phyloP scores from a whole-genome alignment of 495 filamentous ascomycete genomes.

The Neurospora sp. region DNA sequence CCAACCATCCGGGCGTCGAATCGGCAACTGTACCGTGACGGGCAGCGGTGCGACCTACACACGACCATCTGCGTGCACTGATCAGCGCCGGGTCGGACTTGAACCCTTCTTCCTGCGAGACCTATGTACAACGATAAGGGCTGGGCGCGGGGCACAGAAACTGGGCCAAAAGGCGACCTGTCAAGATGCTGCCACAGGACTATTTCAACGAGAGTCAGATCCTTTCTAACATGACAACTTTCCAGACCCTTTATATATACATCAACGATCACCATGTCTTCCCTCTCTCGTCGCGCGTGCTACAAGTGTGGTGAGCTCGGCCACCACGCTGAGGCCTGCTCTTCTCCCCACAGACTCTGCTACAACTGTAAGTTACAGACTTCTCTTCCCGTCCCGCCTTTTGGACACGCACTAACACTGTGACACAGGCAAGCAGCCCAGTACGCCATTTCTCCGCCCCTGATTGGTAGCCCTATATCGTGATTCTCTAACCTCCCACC shows the following conservation, averaged over 20 bases:
- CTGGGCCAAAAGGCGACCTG: background rate
- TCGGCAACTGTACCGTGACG: background rate
- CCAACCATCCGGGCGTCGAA: background rate
- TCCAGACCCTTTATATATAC: background rate
- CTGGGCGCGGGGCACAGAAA: background rate
- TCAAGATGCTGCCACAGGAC: background rate
- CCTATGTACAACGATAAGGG: background rate
- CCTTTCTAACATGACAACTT: background rate
- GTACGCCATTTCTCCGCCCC: constrained; percentile 36
- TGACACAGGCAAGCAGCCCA: constrained; percentile 69
- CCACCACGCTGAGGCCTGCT: constrained; percentile 97
- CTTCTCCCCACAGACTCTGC: constrained; percentile 92
- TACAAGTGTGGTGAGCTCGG: constrained; percentile 99
- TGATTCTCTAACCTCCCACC: constrained; percentile 22
- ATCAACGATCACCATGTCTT: constrained; percentile 54
- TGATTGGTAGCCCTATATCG: constrained; percentile 2
- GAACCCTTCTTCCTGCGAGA: background rate
- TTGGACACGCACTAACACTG: constrained; percentile 4
- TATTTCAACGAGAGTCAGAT: background rate
- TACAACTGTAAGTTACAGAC: constrained; percentile 70
- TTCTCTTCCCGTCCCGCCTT: background rate
- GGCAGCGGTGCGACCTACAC: background rate
- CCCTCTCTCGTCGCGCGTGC: constrained; percentile 93
- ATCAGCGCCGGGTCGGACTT: background rate
- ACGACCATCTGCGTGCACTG: background rate